Evolutionary conservation across 805 yeast genomes (phyloP).

Genomic region (Wickerhamomyces bovis): DNA sequence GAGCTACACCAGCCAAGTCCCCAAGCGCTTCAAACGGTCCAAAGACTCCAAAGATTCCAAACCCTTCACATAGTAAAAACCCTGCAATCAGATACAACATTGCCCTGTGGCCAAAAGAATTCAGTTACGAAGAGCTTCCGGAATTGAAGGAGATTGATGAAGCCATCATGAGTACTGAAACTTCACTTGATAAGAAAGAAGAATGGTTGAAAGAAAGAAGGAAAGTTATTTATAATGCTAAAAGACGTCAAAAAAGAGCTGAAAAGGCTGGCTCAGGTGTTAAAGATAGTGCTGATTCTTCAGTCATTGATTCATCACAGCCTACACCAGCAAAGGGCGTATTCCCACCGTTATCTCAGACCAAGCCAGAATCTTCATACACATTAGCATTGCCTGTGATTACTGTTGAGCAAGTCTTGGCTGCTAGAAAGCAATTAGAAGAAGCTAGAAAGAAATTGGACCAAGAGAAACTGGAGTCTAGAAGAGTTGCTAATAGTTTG

Average conservation of each 20-base stretch:
- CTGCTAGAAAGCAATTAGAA: slow-evolving; percentile 1
- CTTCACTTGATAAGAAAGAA: not conserved
- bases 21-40: not conserved
- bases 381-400: not conserved
- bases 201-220: slow-evolving; percentile 3
- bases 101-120: not conserved
- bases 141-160: slow-evolving; percentile 3
- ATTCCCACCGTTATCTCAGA: not conserved
- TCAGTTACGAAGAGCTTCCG: slow-evolving; percentile 7
- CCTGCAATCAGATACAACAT: not conserved
- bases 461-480: not conserved
- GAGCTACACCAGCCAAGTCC: not conserved
- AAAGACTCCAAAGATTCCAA: not conserved
- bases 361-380: not conserved
- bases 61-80: not conserved
- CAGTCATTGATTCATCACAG: not conserved
- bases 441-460: slow-evolving; percentile 7
- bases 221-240: slow-evolving; percentile 8
- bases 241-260: slow-evolving; percentile 5
- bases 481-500: not conserved
- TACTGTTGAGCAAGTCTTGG: not conserved
- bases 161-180: not conserved
- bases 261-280: not conserved
- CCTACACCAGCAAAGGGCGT: not conserved
- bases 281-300: not conserved